These are phyloP conservation scores for Yamadazyma songkhlaensis DNA, from an alignment of 1,139 yeast genomes.

Conservation along the genomic window DNA sequence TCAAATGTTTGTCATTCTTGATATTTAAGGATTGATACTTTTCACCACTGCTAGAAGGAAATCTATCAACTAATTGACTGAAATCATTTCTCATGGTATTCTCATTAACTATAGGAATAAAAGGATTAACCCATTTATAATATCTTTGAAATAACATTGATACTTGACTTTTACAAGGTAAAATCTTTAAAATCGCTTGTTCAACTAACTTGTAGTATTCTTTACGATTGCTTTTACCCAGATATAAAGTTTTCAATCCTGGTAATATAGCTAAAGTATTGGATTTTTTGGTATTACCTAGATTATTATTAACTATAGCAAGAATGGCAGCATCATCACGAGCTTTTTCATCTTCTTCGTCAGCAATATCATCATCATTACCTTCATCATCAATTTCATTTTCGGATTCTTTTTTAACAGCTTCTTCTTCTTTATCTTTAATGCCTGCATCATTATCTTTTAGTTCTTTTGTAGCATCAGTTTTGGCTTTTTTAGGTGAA, in stretches of 20 bases:
- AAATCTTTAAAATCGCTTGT: conserved; percentile 24
- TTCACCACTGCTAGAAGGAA: conserved; percentile 21
- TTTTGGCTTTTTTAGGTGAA: conserved; percentile 6
- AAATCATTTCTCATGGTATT: conserved; percentile 25
- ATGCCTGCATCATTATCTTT: neutral
- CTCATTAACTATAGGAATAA: conserved; percentile 38
- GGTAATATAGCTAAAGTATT: conserved; percentile 16
- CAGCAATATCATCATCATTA: conserved; percentile 12
- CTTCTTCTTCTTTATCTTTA: neutral
- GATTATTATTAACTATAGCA: conserved; percentile 13
- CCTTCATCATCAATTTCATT: conserved; percentile 15
- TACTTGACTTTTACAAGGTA: conserved; percentile 30
- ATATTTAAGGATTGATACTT: conserved; percentile 23
- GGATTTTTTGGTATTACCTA: conserved; percentile 10
- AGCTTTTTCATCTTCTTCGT: conserved; percentile 15
- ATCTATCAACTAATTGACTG: conserved; percentile 24
- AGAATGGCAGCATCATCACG: conserved; percentile 14
- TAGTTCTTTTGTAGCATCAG: neutral
- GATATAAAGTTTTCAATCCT: conserved; percentile 20
- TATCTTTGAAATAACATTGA: conserved; percentile 32
- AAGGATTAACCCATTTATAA: conserved; percentile 41
- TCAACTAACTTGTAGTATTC: conserved; percentile 31
- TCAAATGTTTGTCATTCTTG: conserved; percentile 31
- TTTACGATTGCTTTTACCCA: conserved; percentile 16
- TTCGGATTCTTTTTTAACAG: conserved; percentile 4